phyloP scores from a whole-genome alignment of 768 basidiomycete species.

The Serendipita sp. region DNA sequence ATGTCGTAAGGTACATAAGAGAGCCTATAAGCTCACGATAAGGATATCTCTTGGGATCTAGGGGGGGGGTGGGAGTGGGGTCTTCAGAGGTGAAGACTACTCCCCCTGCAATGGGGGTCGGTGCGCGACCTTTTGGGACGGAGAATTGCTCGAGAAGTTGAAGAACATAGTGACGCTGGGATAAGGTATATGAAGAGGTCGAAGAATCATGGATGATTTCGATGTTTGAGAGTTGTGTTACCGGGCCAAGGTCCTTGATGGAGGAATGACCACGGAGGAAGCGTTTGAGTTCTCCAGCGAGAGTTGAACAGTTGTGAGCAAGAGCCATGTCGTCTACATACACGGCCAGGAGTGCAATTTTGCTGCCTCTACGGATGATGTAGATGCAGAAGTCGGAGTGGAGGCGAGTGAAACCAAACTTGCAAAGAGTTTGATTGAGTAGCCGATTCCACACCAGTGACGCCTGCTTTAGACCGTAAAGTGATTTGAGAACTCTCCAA shows the following conservation, averaged over 20 bases:
- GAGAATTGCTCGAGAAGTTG: constrained; percentile 3
- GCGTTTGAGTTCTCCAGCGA: background rate
- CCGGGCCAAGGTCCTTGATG: constrained; percentile 2
- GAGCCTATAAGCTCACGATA: constrained; percentile 11
- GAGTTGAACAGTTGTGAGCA: background rate
- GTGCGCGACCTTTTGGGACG: background rate
- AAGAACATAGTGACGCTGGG: background rate
- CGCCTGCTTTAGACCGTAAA: constrained; percentile 13
- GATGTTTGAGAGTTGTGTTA: constrained; percentile 1
- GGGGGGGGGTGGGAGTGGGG: background rate
- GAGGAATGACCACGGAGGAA: background rate
- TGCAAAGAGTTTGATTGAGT: constrained; percentile 4
- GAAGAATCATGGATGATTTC: background rate
- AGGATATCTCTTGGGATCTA: background rate
- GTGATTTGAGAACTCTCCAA: background rate
- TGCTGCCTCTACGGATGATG: background rate
- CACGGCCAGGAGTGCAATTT: background rate
- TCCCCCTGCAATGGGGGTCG: background rate
- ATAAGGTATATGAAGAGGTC: background rate
- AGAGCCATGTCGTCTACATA: constrained; percentile 7
- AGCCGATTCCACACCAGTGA: constrained; percentile 9
- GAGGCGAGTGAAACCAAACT: background rate
- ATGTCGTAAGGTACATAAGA: constrained; percentile 17
- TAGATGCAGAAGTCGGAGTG: background rate
- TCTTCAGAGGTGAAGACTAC: background rate